Base-by-base conservation (phyloP, 495 filamentous ascomycete genomes). In the Xylona heveae region DNA sequence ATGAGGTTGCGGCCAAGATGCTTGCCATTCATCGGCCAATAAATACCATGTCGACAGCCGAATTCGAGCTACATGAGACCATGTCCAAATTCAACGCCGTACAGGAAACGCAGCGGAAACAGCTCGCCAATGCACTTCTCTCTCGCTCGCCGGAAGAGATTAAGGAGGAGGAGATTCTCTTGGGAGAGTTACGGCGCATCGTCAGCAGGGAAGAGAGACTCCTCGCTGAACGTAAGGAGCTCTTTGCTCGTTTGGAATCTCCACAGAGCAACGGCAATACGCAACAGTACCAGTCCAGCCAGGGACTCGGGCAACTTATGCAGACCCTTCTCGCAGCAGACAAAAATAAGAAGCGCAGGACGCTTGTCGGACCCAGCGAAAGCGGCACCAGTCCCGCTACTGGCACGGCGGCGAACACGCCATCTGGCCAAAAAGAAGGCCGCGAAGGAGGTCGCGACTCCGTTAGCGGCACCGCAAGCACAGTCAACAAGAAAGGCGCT, bases 141-240 rank as follows among this genome's bases (percentile, higher is more conserved):
- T 61, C 66, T 23, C 72, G 90, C 19, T 72, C 74, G n/a, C 68
- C 68, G 21, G 78, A 91, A 24, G 82, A 95, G 52, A 72, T 82
- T 3, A 69, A 76, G 34, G 88, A 97, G 43, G 88, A 97, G 51
- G 78, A 88, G 42, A 70, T 78, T 35, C 58, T 95, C 1, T 64
- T 97, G 4, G 59, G 76, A 28, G 88, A 97, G 46, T 66, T 97
- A 20, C 82, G 83, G 42, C 73, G 90, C 35, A 93, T 97, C 39
- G 63, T 84, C 23, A 66, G 68, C 38, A 70, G 76, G 36, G 75
- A 85, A 36, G 75, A 85, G 38, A 68, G 62, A 39, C 71, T 93
- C 41, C 73, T 81, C 42, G 70, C 78, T 38, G 82, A 93, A 43
- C 81, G 85, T 26, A 65, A 71, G 41, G 88, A 95, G 45, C 66